phyloP scores from a whole-genome alignment of 1,284 basidiomycete genomes.

The Coniophora puteana region DNA sequence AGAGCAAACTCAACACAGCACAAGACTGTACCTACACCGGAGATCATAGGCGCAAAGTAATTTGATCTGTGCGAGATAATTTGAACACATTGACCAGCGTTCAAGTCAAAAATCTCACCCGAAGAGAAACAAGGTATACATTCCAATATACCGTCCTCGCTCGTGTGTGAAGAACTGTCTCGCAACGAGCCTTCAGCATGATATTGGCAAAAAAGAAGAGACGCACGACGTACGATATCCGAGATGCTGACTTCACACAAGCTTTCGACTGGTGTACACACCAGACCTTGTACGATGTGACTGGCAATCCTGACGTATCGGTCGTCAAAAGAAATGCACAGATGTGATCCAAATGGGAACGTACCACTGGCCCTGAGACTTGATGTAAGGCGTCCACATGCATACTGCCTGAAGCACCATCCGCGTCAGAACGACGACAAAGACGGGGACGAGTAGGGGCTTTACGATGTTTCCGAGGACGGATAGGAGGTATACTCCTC shows the following conservation, averaged over 20 bases:
- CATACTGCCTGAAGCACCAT: slow-evolving; percentile 13
- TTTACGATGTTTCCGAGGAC: slow-evolving; percentile 13
- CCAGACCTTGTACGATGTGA: slow-evolving; percentile 14
- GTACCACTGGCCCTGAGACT: slow-evolving; percentile 14
- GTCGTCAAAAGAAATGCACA: background rate
- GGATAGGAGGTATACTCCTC: slow-evolving; percentile 13
- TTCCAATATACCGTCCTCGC: slow-evolving; percentile 13
- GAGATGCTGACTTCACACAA: slow-evolving; percentile 15
- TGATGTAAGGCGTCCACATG: slow-evolving; percentile 14
- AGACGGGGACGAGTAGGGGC: background rate
- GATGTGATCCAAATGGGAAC: background rate
- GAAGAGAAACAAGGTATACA: slow-evolving; percentile 14
- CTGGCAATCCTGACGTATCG: slow-evolving; percentile 12
- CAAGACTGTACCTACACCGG: slow-evolving; percentile 9
- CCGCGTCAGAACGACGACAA: background rate
- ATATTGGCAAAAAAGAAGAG: background rate
- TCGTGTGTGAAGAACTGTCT: slow-evolving; percentile 17
- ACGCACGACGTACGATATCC: slow-evolving; percentile 9
- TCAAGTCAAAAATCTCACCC: slow-evolving; percentile 6
- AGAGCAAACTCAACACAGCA: background rate
- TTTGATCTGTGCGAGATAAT: slow-evolving; percentile 10
- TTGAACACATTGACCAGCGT: background rate
- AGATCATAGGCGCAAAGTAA: slow-evolving; percentile 15
- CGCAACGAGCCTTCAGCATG: background rate
- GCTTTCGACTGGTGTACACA: slow-evolving; percentile 16